Percentiles rank a stretch among this genome's conserved stretches.
phyloP scores from a whole-genome alignment of 305 asterid species.

The Coffea humblotiana region DNA sequence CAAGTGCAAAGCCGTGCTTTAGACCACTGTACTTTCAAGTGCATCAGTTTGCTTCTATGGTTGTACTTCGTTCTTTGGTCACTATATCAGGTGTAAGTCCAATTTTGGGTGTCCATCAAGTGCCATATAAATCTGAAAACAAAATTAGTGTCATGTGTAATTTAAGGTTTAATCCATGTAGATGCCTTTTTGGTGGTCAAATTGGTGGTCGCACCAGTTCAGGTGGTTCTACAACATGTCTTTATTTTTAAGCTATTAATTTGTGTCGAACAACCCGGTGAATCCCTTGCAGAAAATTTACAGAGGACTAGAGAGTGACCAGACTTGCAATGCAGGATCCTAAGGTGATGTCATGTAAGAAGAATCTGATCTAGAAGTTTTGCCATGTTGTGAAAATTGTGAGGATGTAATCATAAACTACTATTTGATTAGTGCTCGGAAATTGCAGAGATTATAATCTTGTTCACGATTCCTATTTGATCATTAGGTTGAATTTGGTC shows the following conservation, averaged over 20 bases:
- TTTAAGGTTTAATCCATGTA: no score
- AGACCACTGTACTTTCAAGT: no score
- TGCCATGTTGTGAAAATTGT: slow-evolving; percentile 2
- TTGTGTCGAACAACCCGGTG: slow-evolving; percentile 9
- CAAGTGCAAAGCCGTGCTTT: no score
- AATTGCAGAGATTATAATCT: background rate
- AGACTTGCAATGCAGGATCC: slow-evolving; percentile 97
- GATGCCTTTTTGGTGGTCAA: no score
- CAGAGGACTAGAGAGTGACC: slow-evolving; percentile 78
- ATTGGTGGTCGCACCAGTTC: slow-evolving; percentile 31
- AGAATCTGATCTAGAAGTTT: slow-evolving; percentile 14
- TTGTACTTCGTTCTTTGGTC: no score
- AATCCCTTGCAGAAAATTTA: slow-evolving; percentile 66
- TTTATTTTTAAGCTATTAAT: slow-evolving; percentile 3
- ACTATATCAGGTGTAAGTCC: no score
- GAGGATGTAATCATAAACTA: background rate
- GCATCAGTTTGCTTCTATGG: no score
- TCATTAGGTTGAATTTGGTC: background rate
- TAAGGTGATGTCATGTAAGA: slow-evolving; percentile 96
- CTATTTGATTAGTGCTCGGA: background rate
- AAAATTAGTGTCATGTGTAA: no score
- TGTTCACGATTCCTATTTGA: background rate
- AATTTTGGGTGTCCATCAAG: no score
- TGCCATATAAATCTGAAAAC: no score
- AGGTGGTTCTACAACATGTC: slow-evolving; percentile 41